These are phyloP conservation scores for Ceratobasidium sp. DNA, from an alignment of 1,284 basidiomycete species.

Conservation along the genomic window DNA sequence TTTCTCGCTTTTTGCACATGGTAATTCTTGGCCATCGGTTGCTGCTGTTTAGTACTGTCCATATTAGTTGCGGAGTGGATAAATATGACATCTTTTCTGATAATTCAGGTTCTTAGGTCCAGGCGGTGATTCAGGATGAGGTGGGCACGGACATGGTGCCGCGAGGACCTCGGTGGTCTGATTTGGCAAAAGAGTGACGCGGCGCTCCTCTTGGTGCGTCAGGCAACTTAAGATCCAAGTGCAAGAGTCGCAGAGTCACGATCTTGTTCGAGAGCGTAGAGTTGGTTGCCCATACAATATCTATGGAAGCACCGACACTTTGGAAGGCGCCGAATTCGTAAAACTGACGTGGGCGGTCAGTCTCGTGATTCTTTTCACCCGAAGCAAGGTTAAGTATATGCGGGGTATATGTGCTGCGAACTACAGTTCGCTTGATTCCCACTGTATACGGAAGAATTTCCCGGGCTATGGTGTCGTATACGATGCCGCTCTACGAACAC, in stretches of 20 bases:
- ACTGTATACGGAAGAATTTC: slow-evolving; percentile 80
- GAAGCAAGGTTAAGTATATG: slow-evolving; percentile 20
- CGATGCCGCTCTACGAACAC: too few species aligned
- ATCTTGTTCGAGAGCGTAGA: slow-evolving; percentile 55
- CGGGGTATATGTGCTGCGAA: background rate
- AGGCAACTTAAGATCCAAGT: slow-evolving; percentile 60
- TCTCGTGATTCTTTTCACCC: slow-evolving; percentile 47
- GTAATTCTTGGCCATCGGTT: background rate
- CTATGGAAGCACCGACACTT: slow-evolving; percentile 60
- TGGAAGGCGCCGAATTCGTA: slow-evolving; percentile 71
- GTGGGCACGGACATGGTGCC: slow-evolving; percentile 58
- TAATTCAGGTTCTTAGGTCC: too few species aligned
- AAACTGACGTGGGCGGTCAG: slow-evolving; percentile 57
- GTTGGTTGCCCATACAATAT: slow-evolving; percentile 68
- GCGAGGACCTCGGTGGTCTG: slow-evolving; percentile 63
- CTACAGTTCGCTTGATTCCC: slow-evolving; percentile 67
- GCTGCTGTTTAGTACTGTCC: too few species aligned
- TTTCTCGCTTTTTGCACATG: background rate
- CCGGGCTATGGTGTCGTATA: slow-evolving; percentile 76
- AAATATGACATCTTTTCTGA: too few species aligned
- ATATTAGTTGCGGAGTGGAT: too few species aligned
- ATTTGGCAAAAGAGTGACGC: slow-evolving; percentile 60
- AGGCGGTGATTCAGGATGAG: slow-evolving; percentile 49
- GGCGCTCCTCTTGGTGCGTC: slow-evolving; percentile 55
- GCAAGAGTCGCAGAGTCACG: slow-evolving; percentile 60